Evolutionary conservation across 2,329 filamentous ascomycete species (phyloP).

Genomic region (Thermothelomyces thermophilus): DNA sequence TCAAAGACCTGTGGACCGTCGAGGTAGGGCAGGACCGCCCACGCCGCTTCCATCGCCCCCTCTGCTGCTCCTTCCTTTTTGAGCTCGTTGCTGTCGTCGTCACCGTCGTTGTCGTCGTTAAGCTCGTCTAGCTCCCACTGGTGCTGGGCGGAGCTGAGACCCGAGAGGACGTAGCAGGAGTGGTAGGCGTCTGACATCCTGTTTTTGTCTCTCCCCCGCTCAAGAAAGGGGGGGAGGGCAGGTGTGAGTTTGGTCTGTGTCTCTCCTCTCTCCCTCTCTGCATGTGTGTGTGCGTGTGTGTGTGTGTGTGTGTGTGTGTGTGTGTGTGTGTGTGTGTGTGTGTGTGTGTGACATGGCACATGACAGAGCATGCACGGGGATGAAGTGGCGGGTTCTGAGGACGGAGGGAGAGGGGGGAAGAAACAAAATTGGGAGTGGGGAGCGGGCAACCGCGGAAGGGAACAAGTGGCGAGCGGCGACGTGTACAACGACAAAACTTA

Average conservation of each 20-base stretch:
- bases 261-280: too few species aligned
- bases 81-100: too few species aligned
- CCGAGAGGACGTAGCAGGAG: conserved; percentile 83
- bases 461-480: neutral
- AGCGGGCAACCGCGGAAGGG: neutral
- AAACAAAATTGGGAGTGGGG: conserved; percentile 5
- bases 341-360: conserved; percentile 4
- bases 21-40: conserved; percentile 42
- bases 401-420: neutral
- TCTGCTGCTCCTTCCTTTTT: conserved; percentile 26
- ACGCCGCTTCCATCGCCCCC: conserved; percentile 24
- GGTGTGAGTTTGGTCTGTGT: neutral
- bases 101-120: too few species aligned
- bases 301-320: too few species aligned
- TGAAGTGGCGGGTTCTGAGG: conserved; percentile 1
- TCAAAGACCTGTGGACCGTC: conserved; percentile 59
- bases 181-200: conserved; percentile 73
- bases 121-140: conserved; percentile 41
- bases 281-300: too few species aligned
- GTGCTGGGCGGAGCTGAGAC: conserved; percentile 77
- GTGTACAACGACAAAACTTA: conserved; percentile 37
- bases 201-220: conserved; percentile 45
- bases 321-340: too few species aligned
- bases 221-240: neutral
- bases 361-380: conserved; percentile 9